Evolutionary conservation across 2,329 filamentous ascomycete genomes (phyloP).

Genomic region (Rosellinia necatrix): DNA sequence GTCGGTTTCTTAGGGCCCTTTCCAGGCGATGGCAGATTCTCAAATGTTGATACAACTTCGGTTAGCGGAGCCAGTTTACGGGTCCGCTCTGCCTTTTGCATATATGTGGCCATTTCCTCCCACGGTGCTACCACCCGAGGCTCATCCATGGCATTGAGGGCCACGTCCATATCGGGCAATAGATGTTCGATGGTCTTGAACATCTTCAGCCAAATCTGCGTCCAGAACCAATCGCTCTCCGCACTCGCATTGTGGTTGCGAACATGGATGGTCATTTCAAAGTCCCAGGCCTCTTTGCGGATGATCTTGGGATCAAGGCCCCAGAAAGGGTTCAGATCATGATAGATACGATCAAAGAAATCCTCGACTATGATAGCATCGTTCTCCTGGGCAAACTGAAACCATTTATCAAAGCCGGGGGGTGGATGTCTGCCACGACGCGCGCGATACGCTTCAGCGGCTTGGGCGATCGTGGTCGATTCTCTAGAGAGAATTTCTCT

Average conservation of each 20-base stretch:
- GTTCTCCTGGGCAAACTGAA: constrained; percentile 48
- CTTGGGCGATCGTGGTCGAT: constrained; percentile 48
- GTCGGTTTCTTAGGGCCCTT: constrained; percentile 44
- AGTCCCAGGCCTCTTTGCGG: constrained; percentile 57
- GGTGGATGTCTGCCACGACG: constrained; percentile 55
- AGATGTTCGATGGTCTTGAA: constrained; percentile 57
- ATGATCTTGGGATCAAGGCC: constrained; percentile 53
- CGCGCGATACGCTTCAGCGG: constrained; percentile 51
- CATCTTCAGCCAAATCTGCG: constrained; percentile 59
- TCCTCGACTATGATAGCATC: constrained; percentile 52
- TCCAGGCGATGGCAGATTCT: constrained; percentile 47
- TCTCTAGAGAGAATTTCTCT: constrained; percentile 47
- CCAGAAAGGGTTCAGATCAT: constrained; percentile 60
- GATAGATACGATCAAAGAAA: constrained; percentile 59
- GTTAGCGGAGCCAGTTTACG: constrained; percentile 49
- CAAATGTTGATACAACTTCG: constrained; percentile 51
- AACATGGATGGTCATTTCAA: constrained; percentile 66
- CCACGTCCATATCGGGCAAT: constrained; percentile 70
- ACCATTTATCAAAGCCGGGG: constrained; percentile 55
- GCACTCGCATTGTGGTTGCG: constrained; percentile 57
- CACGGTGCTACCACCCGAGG: constrained; percentile 66
- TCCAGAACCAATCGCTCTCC: constrained; percentile 62
- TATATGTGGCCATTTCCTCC: constrained; percentile 61
- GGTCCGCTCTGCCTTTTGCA: constrained; percentile 57
- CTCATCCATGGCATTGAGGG: constrained; percentile 70